Conservation (phyloP, 2,329 filamentous ascomycete species). For the Ophiocordyceps australis region DNA sequence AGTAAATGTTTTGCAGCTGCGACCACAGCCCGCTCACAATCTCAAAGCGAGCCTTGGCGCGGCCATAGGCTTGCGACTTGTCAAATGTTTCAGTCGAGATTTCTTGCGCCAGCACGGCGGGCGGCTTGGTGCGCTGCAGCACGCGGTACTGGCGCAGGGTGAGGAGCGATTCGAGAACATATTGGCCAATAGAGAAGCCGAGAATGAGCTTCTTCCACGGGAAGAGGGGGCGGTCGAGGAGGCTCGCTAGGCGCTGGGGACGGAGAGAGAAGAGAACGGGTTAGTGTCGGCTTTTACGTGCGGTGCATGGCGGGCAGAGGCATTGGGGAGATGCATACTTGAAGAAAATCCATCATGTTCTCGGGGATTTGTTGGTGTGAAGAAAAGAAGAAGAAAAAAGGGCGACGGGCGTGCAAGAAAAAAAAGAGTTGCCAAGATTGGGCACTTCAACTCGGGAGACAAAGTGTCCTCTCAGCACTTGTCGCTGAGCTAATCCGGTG, state of each 20-base stretch:
- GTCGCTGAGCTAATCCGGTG: background rate
- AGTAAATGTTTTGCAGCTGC: constrained; percentile 74
- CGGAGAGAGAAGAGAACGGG: background rate
- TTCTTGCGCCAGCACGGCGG: constrained; percentile 75
- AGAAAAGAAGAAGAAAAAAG: background rate
- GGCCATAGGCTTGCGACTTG: constrained; percentile 89
- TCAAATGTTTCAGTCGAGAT: constrained; percentile 83
- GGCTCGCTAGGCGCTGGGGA: constrained; percentile 54
- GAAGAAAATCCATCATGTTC: constrained; percentile 26
- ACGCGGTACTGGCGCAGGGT: constrained; percentile 81
- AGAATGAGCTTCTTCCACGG: constrained; percentile 96
- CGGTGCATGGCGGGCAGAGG: background rate
- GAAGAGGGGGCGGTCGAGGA: constrained; percentile 81
- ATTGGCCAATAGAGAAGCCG: constrained; percentile 85
- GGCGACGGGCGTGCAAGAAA: too few species aligned
- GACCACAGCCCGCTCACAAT: constrained; percentile 67
- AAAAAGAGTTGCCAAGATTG: too few species aligned
- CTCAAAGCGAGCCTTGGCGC: constrained; percentile 83
- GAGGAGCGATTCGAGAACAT: constrained; percentile 75
- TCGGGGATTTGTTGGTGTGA: constrained; percentile 1
- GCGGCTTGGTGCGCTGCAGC: constrained; percentile 60
- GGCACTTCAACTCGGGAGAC: too few species aligned
- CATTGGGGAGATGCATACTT: too few species aligned
- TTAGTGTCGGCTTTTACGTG: background rate
- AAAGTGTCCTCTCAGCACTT: background rate